Percentiles rank a stretch among this genome's conserved stretches.
phyloP scores from a whole-genome alignment of 768 basidiomycete species.

The Leccinum subgranulosum region DNA sequence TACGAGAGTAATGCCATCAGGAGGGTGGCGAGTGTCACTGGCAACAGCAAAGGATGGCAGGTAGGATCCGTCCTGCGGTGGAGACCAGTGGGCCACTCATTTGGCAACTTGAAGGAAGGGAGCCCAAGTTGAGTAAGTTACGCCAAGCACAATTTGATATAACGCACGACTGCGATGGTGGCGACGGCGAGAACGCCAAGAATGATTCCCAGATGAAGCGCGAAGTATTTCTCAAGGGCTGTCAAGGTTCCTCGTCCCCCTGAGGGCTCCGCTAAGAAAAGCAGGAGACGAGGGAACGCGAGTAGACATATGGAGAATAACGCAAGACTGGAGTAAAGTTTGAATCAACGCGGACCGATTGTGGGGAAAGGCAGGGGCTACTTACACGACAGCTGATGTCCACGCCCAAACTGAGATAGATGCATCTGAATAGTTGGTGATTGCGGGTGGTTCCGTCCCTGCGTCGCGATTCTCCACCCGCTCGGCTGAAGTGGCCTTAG shows the following conservation, averaged over 20 bases:
- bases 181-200: conserved; percentile 53
- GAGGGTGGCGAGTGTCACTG: conserved; percentile 52
- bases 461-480: conserved; percentile 1
- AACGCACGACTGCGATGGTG: conserved; percentile 54
- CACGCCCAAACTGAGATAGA: conserved; percentile 39
- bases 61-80: conserved; percentile 25
- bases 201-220: conserved; percentile 62
- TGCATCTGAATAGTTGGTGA: conserved; percentile 12
- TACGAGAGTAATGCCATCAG: conserved; percentile 64
- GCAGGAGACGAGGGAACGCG: conserved; percentile 59
- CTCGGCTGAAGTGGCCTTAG: conserved; percentile 11
- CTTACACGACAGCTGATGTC: conserved; percentile 31
- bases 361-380: not conserved
- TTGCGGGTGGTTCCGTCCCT: not conserved
- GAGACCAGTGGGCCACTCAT: conserved; percentile 31
- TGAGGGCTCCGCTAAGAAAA: conserved; percentile 59
- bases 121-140: conserved; percentile 1
- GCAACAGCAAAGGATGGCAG: conserved; percentile 60
- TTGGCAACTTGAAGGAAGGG: conserved; percentile 40
- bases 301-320: conserved; percentile 38
- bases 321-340: conserved; percentile 28
- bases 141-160: conserved; percentile 2
- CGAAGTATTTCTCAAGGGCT: conserved; percentile 65
- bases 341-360: conserved; percentile 1
- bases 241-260: conserved; percentile 48